phyloP scores from a whole-genome alignment of 352 stramenopile species.

The Pythium rishiriense region DNA sequence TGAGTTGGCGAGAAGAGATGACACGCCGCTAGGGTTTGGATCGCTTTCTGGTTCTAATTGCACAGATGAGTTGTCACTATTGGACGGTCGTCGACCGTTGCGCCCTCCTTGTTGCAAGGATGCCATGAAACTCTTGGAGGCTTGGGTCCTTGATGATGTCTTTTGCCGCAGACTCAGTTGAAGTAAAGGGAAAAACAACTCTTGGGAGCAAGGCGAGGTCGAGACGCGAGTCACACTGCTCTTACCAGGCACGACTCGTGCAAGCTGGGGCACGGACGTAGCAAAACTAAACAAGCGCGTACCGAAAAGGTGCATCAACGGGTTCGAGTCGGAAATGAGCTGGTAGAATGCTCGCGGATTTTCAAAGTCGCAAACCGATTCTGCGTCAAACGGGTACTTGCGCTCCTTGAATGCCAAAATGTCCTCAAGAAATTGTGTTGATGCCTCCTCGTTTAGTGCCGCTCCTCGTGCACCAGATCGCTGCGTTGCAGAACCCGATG shows the following conservation, averaged over 20 bases:
- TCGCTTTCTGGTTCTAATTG: neutral
- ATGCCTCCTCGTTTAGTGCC: conserved; percentile 54
- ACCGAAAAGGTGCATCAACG: conserved; percentile 75
- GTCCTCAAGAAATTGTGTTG: conserved; percentile 69
- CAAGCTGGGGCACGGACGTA: conserved; percentile 50
- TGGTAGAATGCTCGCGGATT: conserved; percentile 74
- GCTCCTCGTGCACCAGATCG: conserved; percentile 11
- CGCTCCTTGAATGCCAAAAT: conserved; percentile 73
- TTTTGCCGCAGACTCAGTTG: conserved; percentile 45
- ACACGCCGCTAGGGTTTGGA: neutral
- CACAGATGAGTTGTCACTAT: neutral
- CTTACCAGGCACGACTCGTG: conserved; percentile 42
- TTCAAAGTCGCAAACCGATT: conserved; percentile 77
- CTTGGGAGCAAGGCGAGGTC: conserved; percentile 33
- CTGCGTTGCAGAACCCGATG: neutral
- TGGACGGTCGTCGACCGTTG: neutral
- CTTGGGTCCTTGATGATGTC: conserved; percentile 32
- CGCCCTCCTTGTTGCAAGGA: conserved; percentile 30
- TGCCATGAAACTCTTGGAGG: conserved; percentile 46
- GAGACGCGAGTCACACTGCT: conserved; percentile 56
- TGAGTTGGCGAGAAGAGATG: neutral
- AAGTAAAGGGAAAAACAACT: conserved; percentile 47
- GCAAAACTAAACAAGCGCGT: conserved; percentile 72
- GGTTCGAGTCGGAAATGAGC: conserved; percentile 75
- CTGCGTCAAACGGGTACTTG: conserved; percentile 73